Evolutionary conservation across 257 asterid genomes (phyloP).

Genomic region (Gardenia jasminoides): DNA sequence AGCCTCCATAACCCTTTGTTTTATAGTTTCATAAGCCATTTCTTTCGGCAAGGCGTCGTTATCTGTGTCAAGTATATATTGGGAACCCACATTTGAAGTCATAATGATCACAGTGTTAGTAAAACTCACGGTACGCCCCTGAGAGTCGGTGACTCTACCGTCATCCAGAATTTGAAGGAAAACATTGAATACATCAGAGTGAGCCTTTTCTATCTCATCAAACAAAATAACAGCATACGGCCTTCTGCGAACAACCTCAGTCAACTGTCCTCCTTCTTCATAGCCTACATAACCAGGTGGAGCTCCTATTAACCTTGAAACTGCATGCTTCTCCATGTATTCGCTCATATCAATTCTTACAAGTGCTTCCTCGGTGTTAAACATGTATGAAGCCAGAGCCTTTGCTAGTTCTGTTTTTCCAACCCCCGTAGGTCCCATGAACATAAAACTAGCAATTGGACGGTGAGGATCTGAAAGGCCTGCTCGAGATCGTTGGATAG

Average conservation of each 20-base stretch:
- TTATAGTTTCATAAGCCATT: slow-evolving; percentile 71
- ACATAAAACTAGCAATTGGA: slow-evolving; percentile 96
- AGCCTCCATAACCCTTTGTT: slow-evolving; percentile 72
- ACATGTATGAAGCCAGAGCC: slow-evolving; percentile 80
- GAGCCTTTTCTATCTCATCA: slow-evolving; percentile 96
- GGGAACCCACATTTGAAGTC: slow-evolving; percentile 93
- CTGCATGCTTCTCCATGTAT: slow-evolving; percentile 95
- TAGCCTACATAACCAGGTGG: slow-evolving; percentile 96
- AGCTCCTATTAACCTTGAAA: slow-evolving; percentile 88
- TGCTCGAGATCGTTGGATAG: slow-evolving; percentile 89
- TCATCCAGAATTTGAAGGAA: slow-evolving; percentile 84
- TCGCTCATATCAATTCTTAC: slow-evolving; percentile 95
- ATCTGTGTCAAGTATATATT: slow-evolving; percentile 65
- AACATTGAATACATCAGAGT: slow-evolving; percentile 82
- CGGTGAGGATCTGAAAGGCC: slow-evolving; percentile 90
- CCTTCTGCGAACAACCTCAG: slow-evolving; percentile 86
- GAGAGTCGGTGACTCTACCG: slow-evolving; percentile 89
- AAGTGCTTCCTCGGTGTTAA: slow-evolving; percentile 81
- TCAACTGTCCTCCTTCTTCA: slow-evolving; percentile 95
- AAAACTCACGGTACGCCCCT: slow-evolving; percentile 87
- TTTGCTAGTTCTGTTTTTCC: slow-evolving; percentile 98
- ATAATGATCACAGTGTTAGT: slow-evolving; percentile 74
- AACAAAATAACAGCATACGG: slow-evolving; percentile 84
- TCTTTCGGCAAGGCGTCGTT: slow-evolving; percentile 36
- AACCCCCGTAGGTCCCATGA: slow-evolving; percentile 97